Evolutionary conservation across 2,329 filamentous ascomycete genomes (phyloP).

Genomic region (Fusarium irregulare): DNA sequence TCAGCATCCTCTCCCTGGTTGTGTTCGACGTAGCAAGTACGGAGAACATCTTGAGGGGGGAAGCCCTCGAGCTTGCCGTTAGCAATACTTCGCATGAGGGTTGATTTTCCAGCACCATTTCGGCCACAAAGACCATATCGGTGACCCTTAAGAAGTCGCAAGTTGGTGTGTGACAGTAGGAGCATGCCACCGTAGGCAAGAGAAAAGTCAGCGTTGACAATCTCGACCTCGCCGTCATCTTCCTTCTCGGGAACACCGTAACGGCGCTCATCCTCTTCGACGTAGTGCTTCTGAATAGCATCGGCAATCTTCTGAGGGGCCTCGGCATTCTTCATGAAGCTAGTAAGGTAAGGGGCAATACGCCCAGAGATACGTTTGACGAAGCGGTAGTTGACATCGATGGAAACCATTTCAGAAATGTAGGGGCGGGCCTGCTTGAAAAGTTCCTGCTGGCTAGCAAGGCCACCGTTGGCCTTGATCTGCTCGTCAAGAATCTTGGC

Average conservation of each 20-base stretch:
- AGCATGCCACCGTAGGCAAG: constrained; percentile 98
- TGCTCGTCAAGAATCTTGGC: constrained; percentile 78
- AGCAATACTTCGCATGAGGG: constrained; percentile 95
- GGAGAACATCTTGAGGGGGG: constrained; percentile 88
- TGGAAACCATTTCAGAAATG: constrained; percentile 84
- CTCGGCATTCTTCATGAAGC: constrained; percentile 72
- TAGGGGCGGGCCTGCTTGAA: constrained; percentile 78
- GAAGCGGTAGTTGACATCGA: constrained; percentile 87
- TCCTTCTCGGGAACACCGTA: constrained; percentile 87
- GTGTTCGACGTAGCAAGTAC: constrained; percentile 98
- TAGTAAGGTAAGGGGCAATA: constrained; percentile 79
- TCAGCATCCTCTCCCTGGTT: constrained; percentile 99
- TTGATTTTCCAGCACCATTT: constrained; percentile 99
- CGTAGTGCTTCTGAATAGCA: constrained; percentile 79
- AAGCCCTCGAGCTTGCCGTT: constrained; percentile 97
- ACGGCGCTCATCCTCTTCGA: constrained; percentile 87
- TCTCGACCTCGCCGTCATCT: constrained; percentile 92
- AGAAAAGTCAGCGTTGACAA: constrained; percentile 98
- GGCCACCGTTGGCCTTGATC: constrained; percentile 75
- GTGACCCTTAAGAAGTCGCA: constrained; percentile 94
- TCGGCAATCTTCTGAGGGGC: constrained; percentile 73
- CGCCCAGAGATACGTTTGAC: constrained; percentile 76
- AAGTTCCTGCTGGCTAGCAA: constrained; percentile 68
- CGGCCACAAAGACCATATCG: constrained; percentile 96
- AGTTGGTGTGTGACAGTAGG: constrained; percentile 92